A percentile compares a stretch with the other conserved stretches of the same genome.
These are phyloP conservation scores for Pestalotiopsis sp. DNA, from an alignment of 2,329 filamentous ascomycete species.

Conservation along the genomic window DNA sequence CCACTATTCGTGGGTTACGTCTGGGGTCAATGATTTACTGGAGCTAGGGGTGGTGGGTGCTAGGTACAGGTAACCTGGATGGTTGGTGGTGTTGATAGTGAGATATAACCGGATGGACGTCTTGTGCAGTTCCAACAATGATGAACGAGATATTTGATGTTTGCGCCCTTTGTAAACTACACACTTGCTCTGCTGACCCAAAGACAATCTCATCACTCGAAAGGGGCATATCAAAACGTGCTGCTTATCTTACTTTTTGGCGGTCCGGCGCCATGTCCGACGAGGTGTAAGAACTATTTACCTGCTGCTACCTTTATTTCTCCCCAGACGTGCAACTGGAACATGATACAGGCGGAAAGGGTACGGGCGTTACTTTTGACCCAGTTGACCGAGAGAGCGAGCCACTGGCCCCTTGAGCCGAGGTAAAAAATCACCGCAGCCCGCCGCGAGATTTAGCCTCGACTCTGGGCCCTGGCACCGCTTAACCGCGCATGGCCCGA, in stretches of 20 bases:
- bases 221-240: not conserved
- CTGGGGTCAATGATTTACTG: not conserved
- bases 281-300: not conserved
- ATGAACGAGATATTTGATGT: no score
- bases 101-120: not conserved
- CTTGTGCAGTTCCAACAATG: not conserved
- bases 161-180: not conserved
- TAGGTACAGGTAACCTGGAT: not conserved
- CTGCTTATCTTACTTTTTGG: not conserved
- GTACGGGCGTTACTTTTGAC: conserved; percentile 4
- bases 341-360: not conserved
- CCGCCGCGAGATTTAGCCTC: not conserved
- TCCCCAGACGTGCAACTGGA: not conserved
- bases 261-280: not conserved
- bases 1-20: conserved; percentile 5
- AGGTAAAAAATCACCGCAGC: conserved; percentile 13
- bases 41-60: not conserved
- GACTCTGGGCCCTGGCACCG: not conserved
- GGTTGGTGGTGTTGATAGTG: not conserved
- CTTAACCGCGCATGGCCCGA: not conserved
- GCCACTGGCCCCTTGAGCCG: conserved; percentile 13
- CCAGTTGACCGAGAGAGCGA: conserved; percentile 15
- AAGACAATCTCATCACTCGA: not conserved
- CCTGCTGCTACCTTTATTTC: not conserved
- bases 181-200: not conserved